A percentile compares a stretch with the other conserved stretches of the same genome.
Evolutionary conservation across 2,329 filamentous ascomycete genomes (phyloP).

Genomic region (Scytalidium sp.): DNA sequence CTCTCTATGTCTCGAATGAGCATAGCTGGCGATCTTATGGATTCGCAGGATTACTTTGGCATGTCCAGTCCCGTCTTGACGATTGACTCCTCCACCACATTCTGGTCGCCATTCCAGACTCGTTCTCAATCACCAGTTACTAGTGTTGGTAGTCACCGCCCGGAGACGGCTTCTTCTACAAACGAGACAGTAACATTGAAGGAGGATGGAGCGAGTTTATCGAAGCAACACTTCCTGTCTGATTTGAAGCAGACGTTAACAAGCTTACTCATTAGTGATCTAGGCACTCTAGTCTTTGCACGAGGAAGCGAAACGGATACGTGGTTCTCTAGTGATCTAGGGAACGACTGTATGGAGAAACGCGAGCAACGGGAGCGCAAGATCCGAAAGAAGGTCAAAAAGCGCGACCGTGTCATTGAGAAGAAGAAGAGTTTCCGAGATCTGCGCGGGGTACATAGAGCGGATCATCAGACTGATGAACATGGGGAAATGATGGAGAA

Average conservation of each 20-base stretch:
- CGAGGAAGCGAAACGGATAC: constrained; percentile 87
- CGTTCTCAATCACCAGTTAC: constrained; percentile 60
- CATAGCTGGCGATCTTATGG: constrained; percentile 61
- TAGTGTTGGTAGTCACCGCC: constrained; percentile 59
- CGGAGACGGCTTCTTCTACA: constrained; percentile 64
- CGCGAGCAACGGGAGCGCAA: constrained; percentile 47
- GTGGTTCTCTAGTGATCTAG: constrained; percentile 70
- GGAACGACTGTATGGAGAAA: constrained; percentile 62
- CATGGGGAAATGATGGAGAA: constrained; percentile 16
- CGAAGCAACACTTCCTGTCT: constrained; percentile 74
- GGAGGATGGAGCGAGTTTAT: constrained; percentile 53
- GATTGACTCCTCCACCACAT: constrained; percentile 74
- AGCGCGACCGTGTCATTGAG: constrained; percentile 44
- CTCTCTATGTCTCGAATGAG: constrained; percentile 57
- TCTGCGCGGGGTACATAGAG: constrained; percentile 49
- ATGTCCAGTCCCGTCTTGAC: constrained; percentile 65
- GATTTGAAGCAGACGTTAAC: constrained; percentile 78
- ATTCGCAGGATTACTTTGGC: constrained; percentile 70
- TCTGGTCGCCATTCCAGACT: constrained; percentile 84
- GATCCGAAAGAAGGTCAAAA: constrained; percentile 43
- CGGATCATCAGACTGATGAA: constrained; percentile 16
- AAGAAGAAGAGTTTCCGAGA: constrained; percentile 70
- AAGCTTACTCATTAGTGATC: constrained; percentile 82
- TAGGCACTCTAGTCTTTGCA: constrained; percentile 80
- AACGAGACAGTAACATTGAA: constrained; percentile 63